Base-by-base conservation (phyloP, 2,329 filamentous ascomycete genomes). In the Penicillium sp. region DNA sequence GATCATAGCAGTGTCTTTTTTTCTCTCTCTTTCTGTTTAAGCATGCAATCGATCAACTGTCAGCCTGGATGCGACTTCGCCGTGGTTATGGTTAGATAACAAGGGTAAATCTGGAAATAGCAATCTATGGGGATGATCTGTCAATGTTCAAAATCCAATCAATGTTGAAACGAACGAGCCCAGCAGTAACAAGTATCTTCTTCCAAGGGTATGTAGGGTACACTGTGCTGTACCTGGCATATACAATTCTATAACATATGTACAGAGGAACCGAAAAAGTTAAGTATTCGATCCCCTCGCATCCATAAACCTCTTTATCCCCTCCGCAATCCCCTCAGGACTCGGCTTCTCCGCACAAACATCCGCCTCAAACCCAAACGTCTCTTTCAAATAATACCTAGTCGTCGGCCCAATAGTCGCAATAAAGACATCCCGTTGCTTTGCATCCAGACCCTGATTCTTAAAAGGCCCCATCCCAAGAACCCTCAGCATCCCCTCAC, bases 401-500 rank as follows among this genome's bases (percentile, higher is more conserved):
- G 95, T 99, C 19, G 95, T 99, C 13, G 95, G 94, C 0, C 95
- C 95, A 76, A 99, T 99, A 0, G 93, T 96, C 15, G 90, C 92
- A 63, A 98, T 82, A 65, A 86, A 88, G 0, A 88, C 60, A 53
- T 51, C 66, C 56, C 61, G 17, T 54, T 28, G 30, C 53, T 42
- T 59, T 33, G 17, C 53, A 49, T 24, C 56, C 38, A n/a, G 75
- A 26, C 24, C 45, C 12, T 12, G 37, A 42, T 22, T 57, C 17
- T 47, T 58, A 57, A 62, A 59, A 10, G 59, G 61, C 4, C 63
- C 63, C 60, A 84, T 76, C 3, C 75, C 78, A 56, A 89, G 71
- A 56, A 82, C 81, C 62, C 81, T 79, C 12, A 89, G 75, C 85
- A 89, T 87, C 17, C 84, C 84, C 70, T 84, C 83, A 70, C 86